A percentile compares a stretch with the other conserved stretches of the same genome.
Conservation (phyloP, 352 stramenopile species). For the Elongisporangium prolatum region DNA sequence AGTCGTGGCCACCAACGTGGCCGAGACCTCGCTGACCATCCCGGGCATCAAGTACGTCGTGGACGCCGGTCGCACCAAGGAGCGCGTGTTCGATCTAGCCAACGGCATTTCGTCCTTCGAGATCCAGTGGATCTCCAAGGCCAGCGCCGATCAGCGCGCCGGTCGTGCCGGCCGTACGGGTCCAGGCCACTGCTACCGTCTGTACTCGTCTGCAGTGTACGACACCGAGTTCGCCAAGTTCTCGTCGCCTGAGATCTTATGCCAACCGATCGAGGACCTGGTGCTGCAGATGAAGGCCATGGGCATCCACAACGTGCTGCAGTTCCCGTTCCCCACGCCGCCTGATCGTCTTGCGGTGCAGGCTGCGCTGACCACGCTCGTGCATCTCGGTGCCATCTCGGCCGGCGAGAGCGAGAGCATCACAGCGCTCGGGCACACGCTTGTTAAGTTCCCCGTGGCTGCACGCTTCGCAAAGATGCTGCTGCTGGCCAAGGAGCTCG, state of each 20-base stretch:
- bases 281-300: slow-evolving; percentile 98
- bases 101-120: slow-evolving; percentile 93
- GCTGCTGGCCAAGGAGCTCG: slow-evolving; percentile 65
- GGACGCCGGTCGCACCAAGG: slow-evolving; percentile 95
- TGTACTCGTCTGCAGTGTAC: slow-evolving; percentile 97
- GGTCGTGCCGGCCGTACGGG: slow-evolving; percentile 95
- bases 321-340: slow-evolving; percentile 96
- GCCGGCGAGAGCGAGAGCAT: slow-evolving; percentile 59
- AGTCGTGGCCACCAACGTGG: slow-evolving; percentile 98
- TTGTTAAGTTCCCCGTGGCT: slow-evolving; percentile 86
- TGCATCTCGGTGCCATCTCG: slow-evolving; percentile 68
- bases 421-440: slow-evolving; percentile 69
- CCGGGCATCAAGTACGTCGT: slow-evolving; percentile 96
- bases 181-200: slow-evolving; percentile 97
- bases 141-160: slow-evolving; percentile 84
- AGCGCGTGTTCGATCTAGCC: slow-evolving; percentile 91
- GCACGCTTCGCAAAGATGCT: slow-evolving; percentile 90
- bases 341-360: slow-evolving; percentile 87
- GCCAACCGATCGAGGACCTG: slow-evolving; percentile 94
- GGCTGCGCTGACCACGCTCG: slow-evolving; percentile 81
- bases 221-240: slow-evolving; percentile 93
- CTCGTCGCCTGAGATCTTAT: slow-evolving; percentile 86
- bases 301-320: slow-evolving; percentile 92
- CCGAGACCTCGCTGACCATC: slow-evolving; percentile 96
- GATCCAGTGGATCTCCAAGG: slow-evolving; percentile 88